phyloP scores from a whole-genome alignment of 1,284 basidiomycete species.

The Leccinum colubrinum region DNA sequence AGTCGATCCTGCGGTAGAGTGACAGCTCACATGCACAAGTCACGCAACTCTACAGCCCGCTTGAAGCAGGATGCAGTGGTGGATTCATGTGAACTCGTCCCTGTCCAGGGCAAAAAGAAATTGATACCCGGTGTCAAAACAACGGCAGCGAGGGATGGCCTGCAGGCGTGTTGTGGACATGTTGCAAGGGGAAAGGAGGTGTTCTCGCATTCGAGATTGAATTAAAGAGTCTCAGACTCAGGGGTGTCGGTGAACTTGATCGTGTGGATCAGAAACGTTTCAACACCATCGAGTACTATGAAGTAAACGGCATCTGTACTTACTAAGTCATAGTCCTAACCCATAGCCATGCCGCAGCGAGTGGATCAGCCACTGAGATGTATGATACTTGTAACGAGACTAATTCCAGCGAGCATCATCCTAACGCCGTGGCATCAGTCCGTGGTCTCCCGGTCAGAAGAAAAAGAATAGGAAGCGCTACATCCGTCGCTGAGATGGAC shows the following conservation, averaged over 20 bases:
- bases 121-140: slow-evolving; percentile 10
- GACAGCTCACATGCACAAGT: slow-evolving; percentile 9
- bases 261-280: slow-evolving; percentile 29
- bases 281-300: slow-evolving; percentile 9
- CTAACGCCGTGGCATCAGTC: slow-evolving; percentile 4
- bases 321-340: slow-evolving; percentile 5
- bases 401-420: slow-evolving; percentile 9
- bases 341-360: not conserved
- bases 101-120: slow-evolving; percentile 3
- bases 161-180: slow-evolving; percentile 13
- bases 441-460: not conserved
- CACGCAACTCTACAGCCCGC: slow-evolving; percentile 1
- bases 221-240: slow-evolving; percentile 25
- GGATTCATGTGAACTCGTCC: not conserved
- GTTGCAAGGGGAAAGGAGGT: slow-evolving; percentile 22
- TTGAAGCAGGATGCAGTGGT: slow-evolving; percentile 13
- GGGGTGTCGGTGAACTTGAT: slow-evolving; percentile 13
- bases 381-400: not conserved
- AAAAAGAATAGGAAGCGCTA: not conserved
- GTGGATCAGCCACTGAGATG: slow-evolving; percentile 9
- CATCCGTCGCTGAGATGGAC: not conserved
- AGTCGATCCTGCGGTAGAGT: slow-evolving; percentile 6
- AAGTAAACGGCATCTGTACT: slow-evolving; percentile 8
- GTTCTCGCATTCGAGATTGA: slow-evolving; percentile 24
- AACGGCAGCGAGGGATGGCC: slow-evolving; percentile 7